Evolutionary conservation across 129 eudicot genomes (phyloP).

Genomic region (carrot (Daucus carota)): DH1_v3.0 NC_030386.2:32146501-32147000

Average conservation of each 20-base stretch:
- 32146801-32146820: conserved; percentile 11
- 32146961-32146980: conserved; percentile 74
- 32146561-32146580: background rate
- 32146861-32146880: conserved; percentile 76
- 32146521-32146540: background rate
- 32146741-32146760: background rate
- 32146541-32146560: background rate
- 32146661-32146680: background rate
- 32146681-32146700: background rate
- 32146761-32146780: background rate
- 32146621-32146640: background rate
- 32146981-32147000: conserved; percentile 96
- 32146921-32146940: conserved; percentile 40
- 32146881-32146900: conserved; percentile 45
- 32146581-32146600: background rate
- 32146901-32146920: conserved; percentile 48
- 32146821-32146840: conserved; percentile 86
- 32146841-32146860: conserved; percentile 71
- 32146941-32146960: conserved; percentile 47
- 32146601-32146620: background rate
- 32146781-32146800: background rate
- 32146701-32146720: background rate
- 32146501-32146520: background rate
- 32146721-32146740: no score
- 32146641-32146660: background rate